Evolutionary conservation across 2,329 filamentous ascomycete genomes (phyloP), one percentile per base, ranked within the genome.

Genomic region (Graphium sp.): DNA sequence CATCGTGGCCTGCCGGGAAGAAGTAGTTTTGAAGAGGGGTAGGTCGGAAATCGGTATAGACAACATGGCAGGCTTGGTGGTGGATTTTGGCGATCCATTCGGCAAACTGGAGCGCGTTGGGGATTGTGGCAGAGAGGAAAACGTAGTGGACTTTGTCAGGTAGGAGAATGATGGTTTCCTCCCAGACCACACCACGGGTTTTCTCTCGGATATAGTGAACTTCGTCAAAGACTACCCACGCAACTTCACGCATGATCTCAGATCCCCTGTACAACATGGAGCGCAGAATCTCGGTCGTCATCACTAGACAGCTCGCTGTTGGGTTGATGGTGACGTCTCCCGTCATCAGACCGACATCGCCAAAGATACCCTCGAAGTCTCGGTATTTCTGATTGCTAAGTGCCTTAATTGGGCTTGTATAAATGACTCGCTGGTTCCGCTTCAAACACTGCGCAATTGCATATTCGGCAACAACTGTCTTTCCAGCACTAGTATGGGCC

Each of bases 61-160:
- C 89, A 37, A 98, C 91, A 62, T 98, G 91, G 41, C 89, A 98
- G 6, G 89, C 87, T 47, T 98, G 91, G 39, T 81, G 79, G 50
- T 98, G 91, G 33, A 87, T 95, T 57, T 95, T 95, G 41, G 81
- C 84, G 43, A 98, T 92, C 89, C 89, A 98, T 52, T 98, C 87
- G 41, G 89, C 89, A 44, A 98, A 98, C 52, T 98, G 89, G 70
- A 95, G 94, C 29, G 89, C 85, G 47, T 98, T 98, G 31, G 89
- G 89, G 37, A 98, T 98, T 2, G 91, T 98, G 37, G 89, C 89
- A 18, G 91, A 98, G 35, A 98, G 60, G 54, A 98, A 98, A 32
- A 98, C 91, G 46, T 95, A 98, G 56, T 84, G 80, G 40, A 98
- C 91, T 65, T 98, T 95, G 60, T 98, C 89, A 4, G 89, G 89